Percentiles rank a stretch among this genome's conserved stretches.
phyloP scores from a whole-genome alignment of 1,139 yeast species.

The Scheffersomyces segobiensis region DNA sequence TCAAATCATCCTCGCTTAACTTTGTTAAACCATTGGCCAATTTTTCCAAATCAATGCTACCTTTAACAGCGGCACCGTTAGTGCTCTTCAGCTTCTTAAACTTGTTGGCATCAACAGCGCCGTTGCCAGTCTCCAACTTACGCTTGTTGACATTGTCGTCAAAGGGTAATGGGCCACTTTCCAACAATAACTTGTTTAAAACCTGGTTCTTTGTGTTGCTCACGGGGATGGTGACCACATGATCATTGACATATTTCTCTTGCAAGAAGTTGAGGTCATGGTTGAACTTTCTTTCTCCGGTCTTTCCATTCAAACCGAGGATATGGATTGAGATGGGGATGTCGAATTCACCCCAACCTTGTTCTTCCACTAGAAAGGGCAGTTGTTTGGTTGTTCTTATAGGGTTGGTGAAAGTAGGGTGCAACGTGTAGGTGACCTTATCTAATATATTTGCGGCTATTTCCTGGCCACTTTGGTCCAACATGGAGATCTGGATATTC shows the following conservation, averaged over 20 bases:
- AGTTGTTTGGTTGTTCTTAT: slow-evolving; percentile 75
- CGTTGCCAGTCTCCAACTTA: slow-evolving; percentile 14
- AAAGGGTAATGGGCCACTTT: slow-evolving; percentile 77
- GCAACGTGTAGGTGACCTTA: slow-evolving; percentile 88
- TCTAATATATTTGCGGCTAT: slow-evolving; percentile 88
- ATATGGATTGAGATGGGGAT: slow-evolving; percentile 76
- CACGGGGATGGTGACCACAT: slow-evolving; percentile 72
- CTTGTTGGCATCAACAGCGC: slow-evolving; percentile 36
- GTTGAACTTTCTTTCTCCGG: slow-evolving; percentile 81
- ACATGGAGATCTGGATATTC: slow-evolving; percentile 74
- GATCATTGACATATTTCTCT: slow-evolving; percentile 77
- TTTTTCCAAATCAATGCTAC: slow-evolving; percentile 81
- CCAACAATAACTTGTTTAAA: slow-evolving; percentile 69
- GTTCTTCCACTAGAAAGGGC: slow-evolving; percentile 89
- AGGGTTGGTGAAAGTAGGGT: slow-evolving; percentile 93
- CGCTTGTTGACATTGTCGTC: slow-evolving; percentile 29
- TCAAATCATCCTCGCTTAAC: slow-evolving; percentile 86
- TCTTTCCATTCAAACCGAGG: slow-evolving; percentile 65
- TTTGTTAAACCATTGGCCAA: slow-evolving; percentile 88
- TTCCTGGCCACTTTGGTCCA: slow-evolving; percentile 80
- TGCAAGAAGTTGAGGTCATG: slow-evolving; percentile 88
- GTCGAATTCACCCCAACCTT: slow-evolving; percentile 99
- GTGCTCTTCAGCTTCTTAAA: slow-evolving; percentile 52
- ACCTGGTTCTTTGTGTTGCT: slow-evolving; percentile 58
- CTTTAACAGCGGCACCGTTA: slow-evolving; percentile 55